Evolutionary conservation across 495 filamentous ascomycete species (phyloP), one percentile per base, ranked within the genome.

Genomic region (Cercophora sp.): DNA sequence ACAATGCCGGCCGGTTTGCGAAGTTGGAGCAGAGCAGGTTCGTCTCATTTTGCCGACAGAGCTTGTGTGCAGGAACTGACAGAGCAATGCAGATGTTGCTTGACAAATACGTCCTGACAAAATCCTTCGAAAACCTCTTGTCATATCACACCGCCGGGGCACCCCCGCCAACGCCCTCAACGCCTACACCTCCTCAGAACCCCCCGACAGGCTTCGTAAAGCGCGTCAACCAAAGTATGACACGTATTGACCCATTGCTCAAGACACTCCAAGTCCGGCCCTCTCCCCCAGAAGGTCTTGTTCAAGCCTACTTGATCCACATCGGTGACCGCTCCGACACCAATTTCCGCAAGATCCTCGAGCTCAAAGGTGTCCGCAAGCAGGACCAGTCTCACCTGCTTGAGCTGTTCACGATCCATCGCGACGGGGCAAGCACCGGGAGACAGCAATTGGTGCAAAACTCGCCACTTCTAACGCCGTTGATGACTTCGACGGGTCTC

Each of bases 191-290:
- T 47, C 75, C 56, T 3, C 64, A 69, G 26, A 69, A 74, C 2
- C 70, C 84, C 0, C 79, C 82, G 4, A 67, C 80, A 16, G 76
- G 77, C 58, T 96, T 91, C 72, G 73, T 87, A 58, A 97, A 96
- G 70, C 88, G 92, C 43, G 91, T 96, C 54, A 87, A 87, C 67
- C 79, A 79, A 50, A 85, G 80, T 70, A 91, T 93, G 77, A 80
- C 83, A 26, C 91, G 90, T 58, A 83, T 97, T 54, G 91, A 96
- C 68, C 85, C 87, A 0, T 81, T 98, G 34, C 86, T 97, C 59
- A 98, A 98, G 67, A 97, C 93, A 1, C 82, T 98, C 6, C 93
- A 98, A 71, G 94, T 98, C 18, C 89, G 89, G 13, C 84, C 91
- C 19, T 87, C 84, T 9, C 94, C 93, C 1, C 83, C 91, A 1